These are phyloP conservation scores for Camptophora hylomeconis DNA, from an alignment of 2,329 filamentous ascomycete species.

Conservation along the genomic window DNA sequence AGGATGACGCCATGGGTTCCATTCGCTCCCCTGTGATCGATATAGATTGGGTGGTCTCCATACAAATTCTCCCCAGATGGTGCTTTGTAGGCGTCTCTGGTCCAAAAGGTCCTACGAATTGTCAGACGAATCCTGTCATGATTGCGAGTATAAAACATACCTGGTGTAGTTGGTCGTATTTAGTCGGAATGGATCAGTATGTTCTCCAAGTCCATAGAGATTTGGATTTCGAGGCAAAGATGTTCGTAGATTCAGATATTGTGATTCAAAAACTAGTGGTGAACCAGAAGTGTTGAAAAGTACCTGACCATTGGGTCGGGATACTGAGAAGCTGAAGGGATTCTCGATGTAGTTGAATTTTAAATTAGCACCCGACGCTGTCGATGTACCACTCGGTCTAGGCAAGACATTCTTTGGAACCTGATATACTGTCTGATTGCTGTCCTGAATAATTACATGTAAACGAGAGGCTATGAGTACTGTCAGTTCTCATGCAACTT, in stretches of 20 bases:
- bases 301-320: conserved; percentile 22
- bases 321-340: conserved; percentile 57
- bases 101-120: conserved; percentile 61
- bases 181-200: conserved; percentile 57
- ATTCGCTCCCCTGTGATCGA: conserved; percentile 50
- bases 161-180: conserved; percentile 56
- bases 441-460: conserved; percentile 62
- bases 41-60: conserved; percentile 62
- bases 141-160: too few relatives aligned
- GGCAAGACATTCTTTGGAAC: conserved; percentile 57
- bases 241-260: conserved; percentile 63
- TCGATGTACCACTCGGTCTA: conserved; percentile 36
- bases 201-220: conserved; percentile 69
- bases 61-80: conserved; percentile 56
- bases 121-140: too few relatives aligned
- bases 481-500: neutral
- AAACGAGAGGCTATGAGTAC: conserved; percentile 49
- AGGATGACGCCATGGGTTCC: conserved; percentile 55
- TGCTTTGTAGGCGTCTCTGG: conserved; percentile 50
- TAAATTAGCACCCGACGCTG: conserved; percentile 31
- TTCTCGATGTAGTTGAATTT: conserved; percentile 38
- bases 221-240: conserved; percentile 54
- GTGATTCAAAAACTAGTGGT: conserved; percentile 59
- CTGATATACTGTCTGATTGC: conserved; percentile 57
- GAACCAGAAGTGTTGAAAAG: conserved; percentile 59